Base-by-base conservation (phyloP, 2,329 filamentous ascomycete genomes). In the Aspergillus glaucus region DNA sequence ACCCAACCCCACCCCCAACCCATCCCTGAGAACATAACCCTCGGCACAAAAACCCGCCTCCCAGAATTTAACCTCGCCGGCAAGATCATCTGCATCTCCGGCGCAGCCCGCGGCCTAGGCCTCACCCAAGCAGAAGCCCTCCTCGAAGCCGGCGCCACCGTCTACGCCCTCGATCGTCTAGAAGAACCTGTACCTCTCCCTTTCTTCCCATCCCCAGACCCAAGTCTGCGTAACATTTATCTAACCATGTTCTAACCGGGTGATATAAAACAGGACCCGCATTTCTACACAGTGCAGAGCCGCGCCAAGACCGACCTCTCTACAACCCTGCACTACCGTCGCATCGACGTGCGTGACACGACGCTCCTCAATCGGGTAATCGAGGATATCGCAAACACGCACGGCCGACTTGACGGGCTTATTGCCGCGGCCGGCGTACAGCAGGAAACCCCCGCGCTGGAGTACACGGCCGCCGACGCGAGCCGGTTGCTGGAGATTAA, bases 361-460 rank as follows among this genome's bases (percentile, higher is more conserved):
- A 73, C 76, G 4, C 69, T 75, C 36, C 76, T 95, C 42, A 85
- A 91, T 64, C 74, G 73, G 39, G 78, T 87, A 46, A 76, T 94
- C 43, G 75, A 79, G 55, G 75, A 73, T 9, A 93, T 95, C 55
- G 87, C 82, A 14, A 75, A 82, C 45, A 71, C 79, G 50, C 80
- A 89, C 55, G 85, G 85, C 5, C 80, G 86, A 14, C 70, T 95
- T 52, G 88, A 95, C 62, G 90, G 90, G 0, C 72, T 95, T 48
- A 81, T 95, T 43, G 84, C 84, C 0, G 84, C 84, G 0, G 85
- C 85, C 0, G 85, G 83, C 1, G 73, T 82, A 37, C 88, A 95
- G 70, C 86, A 94, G 68, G 88, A 94, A 71, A 89, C 83, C 0
- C 72, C 87, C 0, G 89, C 91, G 1, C 75, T 95, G 47, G 88